These are phyloP conservation scores for Rhodofomes roseus DNA, from an alignment of 1,284 basidiomycete genomes.

Conservation along the genomic window DNA sequence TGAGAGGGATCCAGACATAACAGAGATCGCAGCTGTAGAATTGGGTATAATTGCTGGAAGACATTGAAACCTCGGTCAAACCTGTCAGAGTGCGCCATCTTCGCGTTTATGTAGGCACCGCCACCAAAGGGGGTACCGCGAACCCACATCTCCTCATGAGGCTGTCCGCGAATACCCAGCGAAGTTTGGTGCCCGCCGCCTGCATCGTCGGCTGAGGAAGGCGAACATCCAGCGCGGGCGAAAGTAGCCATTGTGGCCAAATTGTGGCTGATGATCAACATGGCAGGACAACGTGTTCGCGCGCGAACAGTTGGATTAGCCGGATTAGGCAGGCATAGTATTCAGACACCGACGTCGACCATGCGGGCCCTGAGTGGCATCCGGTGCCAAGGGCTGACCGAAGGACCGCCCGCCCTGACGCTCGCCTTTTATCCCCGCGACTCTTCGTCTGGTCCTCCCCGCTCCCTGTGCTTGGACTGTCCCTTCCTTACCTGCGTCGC, in stretches of 20 bases:
- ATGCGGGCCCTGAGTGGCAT: neutral
- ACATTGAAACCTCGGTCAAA: no score
- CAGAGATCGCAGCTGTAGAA: neutral
- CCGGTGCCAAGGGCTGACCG: neutral
- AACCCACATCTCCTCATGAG: no score
- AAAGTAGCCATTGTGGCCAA: neutral
- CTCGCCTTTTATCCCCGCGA: neutral
- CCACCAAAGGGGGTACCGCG: no score
- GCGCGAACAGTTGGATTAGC: neutral
- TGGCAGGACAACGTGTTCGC: no score
- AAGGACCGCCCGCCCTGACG: neutral
- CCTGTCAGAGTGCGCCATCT: no score
- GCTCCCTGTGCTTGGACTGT: slow-evolving; percentile 4
- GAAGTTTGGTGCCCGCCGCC: no score
- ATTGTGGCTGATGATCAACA: neutral
- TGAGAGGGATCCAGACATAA: neutral
- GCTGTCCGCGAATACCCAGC: no score
- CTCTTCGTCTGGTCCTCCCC: neutral
- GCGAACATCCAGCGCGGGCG: neutral
- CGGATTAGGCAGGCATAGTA: slow-evolving; percentile 7
- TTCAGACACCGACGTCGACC: slow-evolving; percentile 1
- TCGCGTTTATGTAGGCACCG: no score
- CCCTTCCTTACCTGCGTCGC: slow-evolving; percentile 17
- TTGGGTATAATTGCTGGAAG: neutral
- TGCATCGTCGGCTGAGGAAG: neutral